Percentiles rank a stretch among this genome's conserved stretches.
Conservation (phyloP, 305 asterid species). For the Nicotiana rustica region DNA sequence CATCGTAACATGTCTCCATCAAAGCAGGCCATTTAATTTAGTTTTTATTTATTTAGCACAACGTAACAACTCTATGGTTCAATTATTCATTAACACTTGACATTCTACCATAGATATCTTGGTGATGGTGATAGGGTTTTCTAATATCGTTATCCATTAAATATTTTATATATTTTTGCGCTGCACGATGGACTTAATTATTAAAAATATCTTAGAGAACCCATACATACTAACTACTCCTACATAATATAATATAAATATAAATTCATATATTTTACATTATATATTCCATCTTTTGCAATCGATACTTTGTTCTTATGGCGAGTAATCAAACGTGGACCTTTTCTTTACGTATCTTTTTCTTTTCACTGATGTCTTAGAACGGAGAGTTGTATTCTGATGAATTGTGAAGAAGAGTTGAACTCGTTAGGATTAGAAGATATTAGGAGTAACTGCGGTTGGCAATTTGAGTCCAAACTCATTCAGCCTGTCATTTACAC, state of each 20-base stretch:
- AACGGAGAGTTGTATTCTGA: no score
- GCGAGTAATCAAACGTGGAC: background rate
- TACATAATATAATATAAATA: no score
- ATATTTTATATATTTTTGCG: background rate
- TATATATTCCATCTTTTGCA: background rate
- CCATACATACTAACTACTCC: background rate
- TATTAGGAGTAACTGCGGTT: no score
- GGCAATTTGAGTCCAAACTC: no score
- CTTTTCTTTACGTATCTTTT: background rate
- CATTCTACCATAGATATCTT: slow-evolving; percentile 28
- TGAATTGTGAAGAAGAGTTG: background rate
- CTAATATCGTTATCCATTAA: slow-evolving; percentile 5
- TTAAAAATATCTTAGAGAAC: background rate
- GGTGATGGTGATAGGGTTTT: slow-evolving; percentile 29
- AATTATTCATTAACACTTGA: background rate
- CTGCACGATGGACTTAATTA: slow-evolving; percentile 31
- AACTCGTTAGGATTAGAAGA: background rate
- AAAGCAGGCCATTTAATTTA: background rate
- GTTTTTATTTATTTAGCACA: background rate
- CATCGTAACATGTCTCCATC: background rate
- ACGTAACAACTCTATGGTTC: background rate
- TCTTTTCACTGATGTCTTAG: no score
- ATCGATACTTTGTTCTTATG: background rate
- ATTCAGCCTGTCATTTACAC: no score
- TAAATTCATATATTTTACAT: background rate